These are phyloP conservation scores for Pleurotus giganteus DNA, from an alignment of 768 basidiomycete genomes.

Conservation along the genomic window DNA sequence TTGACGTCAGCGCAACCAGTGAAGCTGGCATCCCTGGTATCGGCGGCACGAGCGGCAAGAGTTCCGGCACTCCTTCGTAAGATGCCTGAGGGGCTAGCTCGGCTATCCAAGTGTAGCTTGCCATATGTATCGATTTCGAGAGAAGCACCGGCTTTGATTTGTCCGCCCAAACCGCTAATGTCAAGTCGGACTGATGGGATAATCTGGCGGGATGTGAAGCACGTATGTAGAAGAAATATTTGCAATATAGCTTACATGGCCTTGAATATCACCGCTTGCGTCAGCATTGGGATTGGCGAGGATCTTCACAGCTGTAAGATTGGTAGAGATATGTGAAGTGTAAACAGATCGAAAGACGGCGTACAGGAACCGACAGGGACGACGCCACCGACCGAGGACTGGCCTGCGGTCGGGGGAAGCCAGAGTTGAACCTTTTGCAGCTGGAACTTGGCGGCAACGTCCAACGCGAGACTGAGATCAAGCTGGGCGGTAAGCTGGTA, in stretches of 20 bases:
- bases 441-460: background rate
- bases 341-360: background rate
- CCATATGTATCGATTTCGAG: constrained; percentile 1
- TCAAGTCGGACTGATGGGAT: constrained; percentile 2
- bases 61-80: background rate
- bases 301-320: background rate
- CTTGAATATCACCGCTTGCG: background rate
- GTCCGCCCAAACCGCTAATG: background rate
- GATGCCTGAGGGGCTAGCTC: background rate
- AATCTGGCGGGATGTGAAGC: background rate
- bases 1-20: background rate
- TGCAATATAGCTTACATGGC: background rate
- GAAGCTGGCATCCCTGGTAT: background rate
- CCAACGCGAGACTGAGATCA: background rate
- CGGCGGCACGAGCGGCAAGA: background rate
- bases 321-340: background rate
- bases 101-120: constrained; percentile 2
- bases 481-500: background rate
- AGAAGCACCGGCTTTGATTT: background rate
- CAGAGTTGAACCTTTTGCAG: background rate
- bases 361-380: background rate
- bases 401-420: background rate
- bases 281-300: background rate
- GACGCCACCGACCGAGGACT: background rate
- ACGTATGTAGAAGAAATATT: background rate